Evolutionary conservation across 768 basidiomycete species (phyloP).

Genomic region (Xerocomellus dryophilus): DNA sequence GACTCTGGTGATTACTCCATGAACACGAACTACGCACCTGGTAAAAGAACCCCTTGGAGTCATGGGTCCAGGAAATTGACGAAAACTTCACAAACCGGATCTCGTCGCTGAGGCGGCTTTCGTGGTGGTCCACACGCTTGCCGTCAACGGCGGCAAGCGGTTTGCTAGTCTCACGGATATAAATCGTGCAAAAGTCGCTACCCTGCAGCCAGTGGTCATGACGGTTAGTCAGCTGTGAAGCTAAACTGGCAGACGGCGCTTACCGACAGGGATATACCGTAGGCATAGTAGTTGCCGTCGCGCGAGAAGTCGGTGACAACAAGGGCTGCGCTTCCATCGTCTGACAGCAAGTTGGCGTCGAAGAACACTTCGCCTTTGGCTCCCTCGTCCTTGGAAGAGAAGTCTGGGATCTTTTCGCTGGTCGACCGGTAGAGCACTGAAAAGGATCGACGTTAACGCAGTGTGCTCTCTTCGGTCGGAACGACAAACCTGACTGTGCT

Average conservation of each 20-base stretch:
- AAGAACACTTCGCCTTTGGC: slow-evolving; percentile 71
- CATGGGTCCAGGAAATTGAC: slow-evolving; percentile 66
- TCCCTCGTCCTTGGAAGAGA: slow-evolving; percentile 42
- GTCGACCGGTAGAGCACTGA: slow-evolving; percentile 63
- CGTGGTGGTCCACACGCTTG: slow-evolving; percentile 41
- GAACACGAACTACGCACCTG: slow-evolving; percentile 40
- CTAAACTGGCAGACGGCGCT: slow-evolving; percentile 21
- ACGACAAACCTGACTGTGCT: slow-evolving; percentile 48
- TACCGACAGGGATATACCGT: slow-evolving; percentile 72
- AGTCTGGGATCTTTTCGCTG: slow-evolving; percentile 51
- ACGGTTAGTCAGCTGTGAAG: neutral
- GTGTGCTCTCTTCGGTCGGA: neutral
- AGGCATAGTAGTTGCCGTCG: slow-evolving; percentile 70
- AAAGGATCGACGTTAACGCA: neutral
- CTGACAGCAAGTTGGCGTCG: slow-evolving; percentile 70
- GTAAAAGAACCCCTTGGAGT: slow-evolving; percentile 84
- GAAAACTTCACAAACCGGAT: slow-evolving; percentile 79
- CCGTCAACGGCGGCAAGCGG: slow-evolving; percentile 49
- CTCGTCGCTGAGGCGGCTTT: slow-evolving; percentile 58
- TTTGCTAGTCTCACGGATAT: slow-evolving; percentile 58
- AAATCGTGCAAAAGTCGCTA: slow-evolving; percentile 69
- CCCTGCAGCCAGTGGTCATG: slow-evolving; percentile 42
- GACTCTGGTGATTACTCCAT: neutral
- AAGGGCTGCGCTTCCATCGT: slow-evolving; percentile 71
- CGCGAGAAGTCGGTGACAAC: slow-evolving; percentile 57